Evolutionary conservation across 805 yeast species (phyloP), one percentile per base, ranked within the genome.

Genomic region (Starmerella cellae): DNA sequence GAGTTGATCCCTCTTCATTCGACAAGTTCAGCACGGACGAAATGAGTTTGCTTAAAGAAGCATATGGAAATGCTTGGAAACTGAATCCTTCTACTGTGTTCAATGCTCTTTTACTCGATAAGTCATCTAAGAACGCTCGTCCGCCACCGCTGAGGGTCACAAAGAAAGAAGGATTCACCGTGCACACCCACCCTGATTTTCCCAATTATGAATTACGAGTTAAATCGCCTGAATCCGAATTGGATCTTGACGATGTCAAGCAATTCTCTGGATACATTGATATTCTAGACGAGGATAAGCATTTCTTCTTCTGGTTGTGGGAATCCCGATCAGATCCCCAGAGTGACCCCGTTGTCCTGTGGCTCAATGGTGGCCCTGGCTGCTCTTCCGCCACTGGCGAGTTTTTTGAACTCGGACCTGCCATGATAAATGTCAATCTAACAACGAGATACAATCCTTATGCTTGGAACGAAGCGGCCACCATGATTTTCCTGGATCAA

Each of bases 331-430:
- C 79, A 61, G 88, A 82, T 62, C 95, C 95, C 16, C 64, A 65
- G 49, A 81, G 70, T 46, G 95, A 85, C 64, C 95, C 95, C 2
- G 69, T 85, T 31, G 72, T 85, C 41, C 67, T 85, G 56, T 84
- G 94, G 96, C 68, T 88, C 56, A 87, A 88, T 60, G 96, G 96
- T 49, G 96, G 96, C 11, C 96, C 96, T 38, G 96, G 96, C n/a
- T 87, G 96, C 61, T 82, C 95, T 1, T 82, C 95, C 1, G 64
- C 83, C 59, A 82, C 94, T 16, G 97, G 97, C 16, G 69, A 87
- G 50, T 79, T 88, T 59, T 87, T 88, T 55, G 97, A 91, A 63
- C 70, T 87, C 54, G 97, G 98, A 21, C 95, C 97, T 9, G 73
- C 95, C 1, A 70, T 81, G 14, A 77, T 88, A 49, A 74, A 74